A percentile compares a stretch with the other conserved stretches of the same genome.
Conservation (phyloP, 2,329 filamentous ascomycete genomes). For the Fusarium sulawesiense region DNA sequence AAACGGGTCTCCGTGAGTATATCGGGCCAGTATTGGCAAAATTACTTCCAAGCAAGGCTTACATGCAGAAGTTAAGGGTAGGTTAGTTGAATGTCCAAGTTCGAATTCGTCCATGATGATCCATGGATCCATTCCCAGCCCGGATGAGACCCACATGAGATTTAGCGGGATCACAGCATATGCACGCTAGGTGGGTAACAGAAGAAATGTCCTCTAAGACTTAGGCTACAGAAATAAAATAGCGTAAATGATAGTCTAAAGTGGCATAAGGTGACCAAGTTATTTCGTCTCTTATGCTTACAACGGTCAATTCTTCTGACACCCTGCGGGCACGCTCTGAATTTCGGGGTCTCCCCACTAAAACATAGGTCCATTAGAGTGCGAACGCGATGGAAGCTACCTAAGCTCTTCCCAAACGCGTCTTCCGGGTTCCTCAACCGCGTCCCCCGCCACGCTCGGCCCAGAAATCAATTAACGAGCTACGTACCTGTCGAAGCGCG, state of each 20-base stretch:
- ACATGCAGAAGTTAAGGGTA: constrained; percentile 9
- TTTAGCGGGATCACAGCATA: constrained; percentile 15
- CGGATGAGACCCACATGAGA: constrained; percentile 7
- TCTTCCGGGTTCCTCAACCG: constrained; percentile 42
- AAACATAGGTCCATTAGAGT: neutral
- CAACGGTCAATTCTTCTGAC: too few species aligned
- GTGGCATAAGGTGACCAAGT: too few species aligned
- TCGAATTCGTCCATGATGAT: constrained; percentile 9
- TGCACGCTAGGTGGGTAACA: neutral
- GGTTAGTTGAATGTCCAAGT: neutral
- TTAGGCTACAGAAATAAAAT: too few species aligned
- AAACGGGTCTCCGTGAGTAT: neutral
- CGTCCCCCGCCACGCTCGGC: constrained; percentile 41
- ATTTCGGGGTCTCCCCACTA: constrained; percentile 20
- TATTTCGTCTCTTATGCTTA: too few species aligned
- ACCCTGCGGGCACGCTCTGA: neutral
- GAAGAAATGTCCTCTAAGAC: too few species aligned
- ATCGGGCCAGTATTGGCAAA: neutral
- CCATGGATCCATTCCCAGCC: neutral
- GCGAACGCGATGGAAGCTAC: constrained; percentile 11
- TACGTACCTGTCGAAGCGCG: constrained; percentile 15
- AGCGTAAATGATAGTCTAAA: too few species aligned
- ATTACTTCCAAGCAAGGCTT: neutral
- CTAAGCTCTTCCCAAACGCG: constrained; percentile 39
- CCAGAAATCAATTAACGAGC: constrained; percentile 37